phyloP scores from a whole-genome alignment of 139 green algal genomes.

The Medakamo hakoo region DNA sequence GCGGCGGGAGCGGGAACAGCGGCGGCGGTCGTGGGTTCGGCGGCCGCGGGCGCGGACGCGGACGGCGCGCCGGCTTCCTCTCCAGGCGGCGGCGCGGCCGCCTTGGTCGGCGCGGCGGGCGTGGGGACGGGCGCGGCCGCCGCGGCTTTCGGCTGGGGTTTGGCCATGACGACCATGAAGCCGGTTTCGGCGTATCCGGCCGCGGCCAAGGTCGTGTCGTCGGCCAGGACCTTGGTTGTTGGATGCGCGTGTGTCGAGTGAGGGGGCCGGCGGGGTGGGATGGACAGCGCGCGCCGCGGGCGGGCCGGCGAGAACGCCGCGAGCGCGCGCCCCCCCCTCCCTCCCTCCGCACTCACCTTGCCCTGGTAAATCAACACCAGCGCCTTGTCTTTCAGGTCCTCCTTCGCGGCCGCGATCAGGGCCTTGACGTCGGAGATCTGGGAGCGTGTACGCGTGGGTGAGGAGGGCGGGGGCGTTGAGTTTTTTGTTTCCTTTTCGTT shows the following conservation, averaged over 20 bases:
- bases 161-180: slow-evolving; percentile 2
- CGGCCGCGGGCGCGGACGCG: slow-evolving; percentile 1
- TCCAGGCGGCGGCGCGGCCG: background rate
- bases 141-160: slow-evolving; percentile 7
- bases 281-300: background rate
- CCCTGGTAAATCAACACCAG: slow-evolving; percentile 64
- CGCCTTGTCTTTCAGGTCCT: slow-evolving; percentile 28
- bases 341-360: slow-evolving; percentile 55
- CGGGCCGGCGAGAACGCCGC: slow-evolving; percentile 42
- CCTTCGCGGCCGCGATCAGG: slow-evolving; percentile 34
- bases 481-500: background rate
- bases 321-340: slow-evolving; percentile 73
- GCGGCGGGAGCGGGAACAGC: slow-evolving; percentile 16
- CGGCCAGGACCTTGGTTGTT: background rate
- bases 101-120: background rate
- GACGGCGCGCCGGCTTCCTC: background rate
- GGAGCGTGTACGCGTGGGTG: background rate
- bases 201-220: background rate
- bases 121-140: background rate
- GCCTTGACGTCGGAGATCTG: slow-evolving; percentile 54
- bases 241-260: background rate
- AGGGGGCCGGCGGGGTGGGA: background rate
- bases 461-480: background rate
- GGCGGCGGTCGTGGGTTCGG: background rate
- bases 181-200: slow-evolving; percentile 12